These are phyloP conservation scores for Penicillium sp. DNA, from an alignment of 2,329 filamentous ascomycete genomes.

Conservation along the genomic window DNA sequence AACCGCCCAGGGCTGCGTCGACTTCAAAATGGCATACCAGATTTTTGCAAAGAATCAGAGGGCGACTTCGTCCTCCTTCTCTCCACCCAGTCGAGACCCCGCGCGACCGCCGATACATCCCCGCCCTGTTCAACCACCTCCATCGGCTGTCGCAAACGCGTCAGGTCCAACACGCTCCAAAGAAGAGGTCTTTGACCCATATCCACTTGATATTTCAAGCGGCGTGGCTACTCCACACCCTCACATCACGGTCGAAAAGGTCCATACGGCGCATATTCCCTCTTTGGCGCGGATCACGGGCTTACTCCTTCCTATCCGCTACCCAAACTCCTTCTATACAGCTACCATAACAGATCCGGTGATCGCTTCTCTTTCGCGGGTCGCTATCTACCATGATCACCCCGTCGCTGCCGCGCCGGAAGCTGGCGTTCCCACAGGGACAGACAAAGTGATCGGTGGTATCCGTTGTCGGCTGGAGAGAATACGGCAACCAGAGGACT, in stretches of 20 bases:
- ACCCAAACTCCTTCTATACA: conserved; percentile 62
- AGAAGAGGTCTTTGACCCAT: conserved; percentile 33
- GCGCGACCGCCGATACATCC: conserved; percentile 32
- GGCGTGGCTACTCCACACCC: conserved; percentile 41
- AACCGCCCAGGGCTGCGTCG: conserved; percentile 1
- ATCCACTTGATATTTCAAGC: conserved; percentile 28
- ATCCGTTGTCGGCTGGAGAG: conserved; percentile 51
- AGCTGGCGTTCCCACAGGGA: conserved; percentile 25
- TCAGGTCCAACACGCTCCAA: conserved; percentile 24
- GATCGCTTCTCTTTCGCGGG: conserved; percentile 56
- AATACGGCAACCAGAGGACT: conserved; percentile 19
- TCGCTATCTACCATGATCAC: conserved; percentile 59
- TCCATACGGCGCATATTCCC: conserved; percentile 56
- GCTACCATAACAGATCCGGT: conserved; percentile 59
- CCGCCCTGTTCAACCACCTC: conserved; percentile 30
- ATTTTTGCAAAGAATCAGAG: conserved; percentile 38
- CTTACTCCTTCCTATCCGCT: conserved; percentile 62
- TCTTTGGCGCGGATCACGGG: conserved; percentile 60
- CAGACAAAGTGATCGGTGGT: conserved; percentile 50
- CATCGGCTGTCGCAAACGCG: conserved; percentile 24
- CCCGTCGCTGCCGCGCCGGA: conserved; percentile 32
- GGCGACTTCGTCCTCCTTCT: conserved; percentile 22
- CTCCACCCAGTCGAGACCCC: conserved; percentile 15
- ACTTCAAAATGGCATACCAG: conserved; percentile 37
- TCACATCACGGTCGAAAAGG: conserved; percentile 55